phyloP scores from a whole-genome alignment of 2,329 filamentous ascomycete species.

The Exutisphaerella laricina region DNA sequence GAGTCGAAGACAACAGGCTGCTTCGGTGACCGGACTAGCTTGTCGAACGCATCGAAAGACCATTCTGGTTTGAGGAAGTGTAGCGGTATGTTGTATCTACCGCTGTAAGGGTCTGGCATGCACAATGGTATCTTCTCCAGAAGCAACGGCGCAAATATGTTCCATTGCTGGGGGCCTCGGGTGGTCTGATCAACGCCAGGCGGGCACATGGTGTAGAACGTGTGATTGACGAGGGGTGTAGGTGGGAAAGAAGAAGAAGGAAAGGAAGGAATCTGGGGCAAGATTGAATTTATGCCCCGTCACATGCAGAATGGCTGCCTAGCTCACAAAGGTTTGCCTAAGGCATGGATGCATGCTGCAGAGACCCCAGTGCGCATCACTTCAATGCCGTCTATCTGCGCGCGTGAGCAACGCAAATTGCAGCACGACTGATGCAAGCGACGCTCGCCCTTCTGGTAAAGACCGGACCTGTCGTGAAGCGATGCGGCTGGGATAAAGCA shows the following conservation, averaged over 20 bases:
- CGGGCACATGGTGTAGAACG: constrained; percentile 1
- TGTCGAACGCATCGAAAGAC: background rate
- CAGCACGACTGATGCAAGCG: too few relatives aligned
- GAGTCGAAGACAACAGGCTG: background rate
- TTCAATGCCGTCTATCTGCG: too few relatives aligned
- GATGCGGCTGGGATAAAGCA: too few relatives aligned
- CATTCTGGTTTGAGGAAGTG: background rate
- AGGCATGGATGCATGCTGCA: too few relatives aligned
- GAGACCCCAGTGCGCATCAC: too few relatives aligned
- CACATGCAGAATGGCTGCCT: constrained; percentile 3
- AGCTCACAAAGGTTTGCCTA: too few relatives aligned
- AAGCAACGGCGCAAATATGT: background rate
- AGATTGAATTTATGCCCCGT: background rate
- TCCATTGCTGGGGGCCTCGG: background rate
- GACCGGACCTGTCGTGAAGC: too few relatives aligned
- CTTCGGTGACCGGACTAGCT: background rate
- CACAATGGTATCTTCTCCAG: background rate
- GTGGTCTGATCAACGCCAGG: constrained; percentile 1
- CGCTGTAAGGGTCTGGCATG: too few relatives aligned
- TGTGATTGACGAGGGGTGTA: background rate
- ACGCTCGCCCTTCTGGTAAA: background rate
- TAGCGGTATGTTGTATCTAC: background rate
- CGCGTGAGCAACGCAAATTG: too few relatives aligned
- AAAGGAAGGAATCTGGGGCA: background rate
- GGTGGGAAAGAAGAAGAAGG: background rate